These are phyloP conservation scores for Capronia americana DNA, from an alignment of 2,329 filamentous ascomycete genomes.

Conservation along the genomic window DNA sequence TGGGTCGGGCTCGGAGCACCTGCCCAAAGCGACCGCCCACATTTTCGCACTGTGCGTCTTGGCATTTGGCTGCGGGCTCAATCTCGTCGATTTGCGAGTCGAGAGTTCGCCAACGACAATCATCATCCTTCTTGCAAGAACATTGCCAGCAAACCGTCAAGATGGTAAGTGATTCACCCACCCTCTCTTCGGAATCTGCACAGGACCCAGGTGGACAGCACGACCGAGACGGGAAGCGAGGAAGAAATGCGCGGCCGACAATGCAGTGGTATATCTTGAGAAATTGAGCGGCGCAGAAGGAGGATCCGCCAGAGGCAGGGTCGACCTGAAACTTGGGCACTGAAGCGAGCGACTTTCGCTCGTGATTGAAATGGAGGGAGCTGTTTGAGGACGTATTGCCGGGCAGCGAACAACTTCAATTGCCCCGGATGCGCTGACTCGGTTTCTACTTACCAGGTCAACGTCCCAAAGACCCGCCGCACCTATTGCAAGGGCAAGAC, in stretches of 20 bases:
- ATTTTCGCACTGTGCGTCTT: conserved; percentile 33
- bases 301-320: neutral
- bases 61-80: conserved; percentile 34
- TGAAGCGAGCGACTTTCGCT: neutral
- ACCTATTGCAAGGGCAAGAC: conserved; percentile 98
- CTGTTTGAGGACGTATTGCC: neutral
- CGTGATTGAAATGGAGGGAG: neutral
- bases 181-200: neutral
- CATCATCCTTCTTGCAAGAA: conserved; percentile 20
- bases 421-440: conserved; percentile 22
- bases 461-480: conserved; percentile 97
- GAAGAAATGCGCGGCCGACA: neutral
- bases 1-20: conserved; percentile 8
- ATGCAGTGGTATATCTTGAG: neutral
- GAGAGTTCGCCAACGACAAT: conserved; percentile 21
- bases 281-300: neutral
- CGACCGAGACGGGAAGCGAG: neutral
- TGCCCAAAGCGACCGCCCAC: conserved; percentile 17
- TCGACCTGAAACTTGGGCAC: neutral
- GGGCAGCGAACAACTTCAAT: neutral
- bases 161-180: conserved; percentile 40
- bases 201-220: neutral
- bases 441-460: conserved; percentile 68
- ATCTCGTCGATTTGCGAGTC: conserved; percentile 10
- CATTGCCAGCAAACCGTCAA: conserved; percentile 35